A percentile compares a stretch with the other conserved stretches of the same genome.
Evolutionary conservation across 495 filamentous ascomycete species (phyloP).

Genomic region (Xylaria grammica): DNA sequence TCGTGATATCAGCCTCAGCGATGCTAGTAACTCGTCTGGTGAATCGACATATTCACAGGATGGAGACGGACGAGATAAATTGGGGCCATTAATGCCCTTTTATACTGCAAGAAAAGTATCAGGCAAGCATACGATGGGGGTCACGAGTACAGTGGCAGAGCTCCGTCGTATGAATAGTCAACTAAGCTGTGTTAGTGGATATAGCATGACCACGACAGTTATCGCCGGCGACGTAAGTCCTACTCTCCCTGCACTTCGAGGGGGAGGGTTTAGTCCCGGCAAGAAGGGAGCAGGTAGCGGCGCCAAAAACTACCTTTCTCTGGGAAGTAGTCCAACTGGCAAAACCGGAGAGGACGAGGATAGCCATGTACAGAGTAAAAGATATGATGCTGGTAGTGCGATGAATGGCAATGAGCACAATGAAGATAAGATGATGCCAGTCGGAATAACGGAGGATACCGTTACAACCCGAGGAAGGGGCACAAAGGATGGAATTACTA

Average conservation of each 20-base stretch:
- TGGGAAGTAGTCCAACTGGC: conserved; percentile 24
- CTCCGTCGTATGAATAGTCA: conserved; percentile 44
- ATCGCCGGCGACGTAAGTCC: conserved; percentile 25
- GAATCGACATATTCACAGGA: conserved; percentile 37
- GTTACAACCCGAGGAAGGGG: too few relatives aligned
- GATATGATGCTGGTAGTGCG: background rate
- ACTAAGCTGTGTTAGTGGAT: conserved; percentile 35
- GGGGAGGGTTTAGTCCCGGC: conserved; percentile 37
- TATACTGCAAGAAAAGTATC: conserved; percentile 11
- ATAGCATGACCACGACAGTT: conserved; percentile 25
- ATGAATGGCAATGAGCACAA: background rate
- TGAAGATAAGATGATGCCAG: background rate
- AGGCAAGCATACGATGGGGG: conserved; percentile 27
- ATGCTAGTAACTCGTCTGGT: conserved; percentile 25
- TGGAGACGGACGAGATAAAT: conserved; percentile 22
- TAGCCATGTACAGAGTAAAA: background rate
- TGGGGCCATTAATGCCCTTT: conserved; percentile 26
- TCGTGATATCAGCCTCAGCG: conserved; percentile 6
- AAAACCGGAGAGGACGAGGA: background rate
- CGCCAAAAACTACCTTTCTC: conserved; percentile 36
- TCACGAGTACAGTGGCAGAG: conserved; percentile 36
- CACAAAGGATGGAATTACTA: background rate
- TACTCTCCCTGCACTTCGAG: conserved; percentile 37
- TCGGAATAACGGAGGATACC: too few relatives aligned
- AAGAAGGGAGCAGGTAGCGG: conserved; percentile 25